Conservation (phyloP, 768 basidiomycete genomes). For the Leccinellum rugosiceps region DNA sequence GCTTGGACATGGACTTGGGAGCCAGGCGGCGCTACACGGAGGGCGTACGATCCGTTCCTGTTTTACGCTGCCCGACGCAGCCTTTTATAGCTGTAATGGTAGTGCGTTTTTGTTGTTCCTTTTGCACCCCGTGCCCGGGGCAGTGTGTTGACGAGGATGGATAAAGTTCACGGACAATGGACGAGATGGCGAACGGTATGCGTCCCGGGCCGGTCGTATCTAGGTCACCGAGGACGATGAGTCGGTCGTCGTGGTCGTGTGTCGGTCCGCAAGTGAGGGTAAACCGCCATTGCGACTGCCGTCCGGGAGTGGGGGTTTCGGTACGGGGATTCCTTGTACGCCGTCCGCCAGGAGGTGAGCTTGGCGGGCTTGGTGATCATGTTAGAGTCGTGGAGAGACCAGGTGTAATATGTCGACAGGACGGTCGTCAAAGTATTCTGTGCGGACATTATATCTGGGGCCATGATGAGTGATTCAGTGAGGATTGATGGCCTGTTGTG, state of each 20-base stretch:
- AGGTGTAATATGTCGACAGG: constrained; percentile 70
- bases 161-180: constrained; percentile 58
- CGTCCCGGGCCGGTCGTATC: constrained; percentile 40
- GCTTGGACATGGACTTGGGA: background rate
- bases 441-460: constrained; percentile 87
- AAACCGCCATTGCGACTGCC: constrained; percentile 51
- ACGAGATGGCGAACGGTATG: constrained; percentile 58
- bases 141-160: constrained; percentile 25
- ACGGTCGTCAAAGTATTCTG: constrained; percentile 58
- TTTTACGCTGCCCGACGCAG: constrained; percentile 36
- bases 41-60: constrained; percentile 56
- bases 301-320: constrained; percentile 50
- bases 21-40: background rate
- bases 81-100: constrained; percentile 10
- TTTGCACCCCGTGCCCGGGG: background rate
- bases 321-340: constrained; percentile 76
- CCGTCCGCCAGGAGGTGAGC: constrained; percentile 71
- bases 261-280: constrained; percentile 45
- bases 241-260: constrained; percentile 22
- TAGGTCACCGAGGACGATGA: constrained; percentile 41
- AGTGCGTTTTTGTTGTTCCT: background rate
- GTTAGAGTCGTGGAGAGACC: constrained; percentile 39
- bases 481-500: too few relatives aligned
- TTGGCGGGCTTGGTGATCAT: constrained; percentile 47
- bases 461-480: too few relatives aligned